Evolutionary conservation across 176 grass and related monocot genomes (phyloP), one percentile per base, ranked within the genome.

Genomic region (Aegilops tauschii): DNA sequence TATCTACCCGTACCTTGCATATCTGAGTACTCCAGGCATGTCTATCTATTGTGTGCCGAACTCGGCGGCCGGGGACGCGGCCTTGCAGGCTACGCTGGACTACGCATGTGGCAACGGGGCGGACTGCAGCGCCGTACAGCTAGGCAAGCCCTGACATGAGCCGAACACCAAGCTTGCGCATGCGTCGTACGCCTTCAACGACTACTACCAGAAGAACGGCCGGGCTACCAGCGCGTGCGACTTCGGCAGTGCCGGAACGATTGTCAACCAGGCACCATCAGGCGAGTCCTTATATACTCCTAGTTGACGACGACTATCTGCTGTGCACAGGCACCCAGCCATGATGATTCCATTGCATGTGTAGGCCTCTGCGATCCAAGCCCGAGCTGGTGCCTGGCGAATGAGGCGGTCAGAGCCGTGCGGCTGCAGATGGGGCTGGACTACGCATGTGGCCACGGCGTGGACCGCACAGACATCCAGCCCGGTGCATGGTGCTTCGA

Each of bases 401-500:
- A 84, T 0, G 5, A 28, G 1, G 72, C 27, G 3, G 83, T 20
- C 2, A 72, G 61, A 1, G 83, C 71, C 56, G 64, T 14, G 8
- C 25, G 63, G 71, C 16, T 70, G 8, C 66, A 76, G 74, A 20
- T n/a, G n/a, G 83, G 31, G 9, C 45, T 79, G 23, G 72, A 85
- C 29, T 77, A 28, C 4, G 73, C 88, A 0, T 93, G 73, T 4
- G 61, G 73, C 29, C 12, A 56, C 65, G 68, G 89, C 6, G 94
- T 89, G 0, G 91, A 93, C 80, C 93, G 89, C 84, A 72, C 66
- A 4, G 47, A 67, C 29, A 96, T 93, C 47, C 94, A 96, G 61
- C 81, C 77, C 0, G 91, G 82, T 5, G 59, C 72, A 0, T 21
- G 21, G 3, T 96, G 91, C 89, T 96, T 63, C 45, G 61, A 93